Evolutionary conservation across 495 filamentous ascomycete genomes (phyloP), one percentile per base, ranked within the genome.

Genomic region (Tuber magnatum): DNA sequence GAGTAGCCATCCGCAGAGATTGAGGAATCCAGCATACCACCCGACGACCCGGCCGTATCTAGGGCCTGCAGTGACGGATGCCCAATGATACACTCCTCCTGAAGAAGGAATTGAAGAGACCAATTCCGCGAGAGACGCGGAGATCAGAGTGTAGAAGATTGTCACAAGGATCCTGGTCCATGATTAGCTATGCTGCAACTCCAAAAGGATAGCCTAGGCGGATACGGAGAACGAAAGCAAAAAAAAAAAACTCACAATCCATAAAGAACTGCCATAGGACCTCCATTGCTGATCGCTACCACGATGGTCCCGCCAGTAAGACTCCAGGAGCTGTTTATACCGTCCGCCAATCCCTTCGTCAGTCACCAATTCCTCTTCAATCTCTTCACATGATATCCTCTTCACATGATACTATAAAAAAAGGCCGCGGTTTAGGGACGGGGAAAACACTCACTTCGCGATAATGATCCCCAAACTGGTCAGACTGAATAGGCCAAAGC

Each of bases 51-150:
- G 88, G 43, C 92, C 93, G 82, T 90, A 91, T 69, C 85, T 88
- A 1, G 86, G 87, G 3, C 92, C 92, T 8, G 88, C 89, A 0
- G 92, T 92, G 24, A 94, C 87, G 0, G 90, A 89, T 7, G 92
- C 92, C 92, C 92, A 95, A 82, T 95, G 92, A 77, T 94, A 94
- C 2, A 97, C 92, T 56, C 92, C 92, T n/a, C 90, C 91, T 12
- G 90, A 88, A 0, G 91, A 93, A 1, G 92, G 92, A 78, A 95
- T 91, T 1, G 91, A 87, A 1, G 92, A 94, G 18, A 93, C 90
- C 69, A 94, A 86, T 84, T 94, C 88, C 12, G 90, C 88, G 46
- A 92, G 87, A 5, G 88, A 90, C 6, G 88, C 87, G 1, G 86
- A 86, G 48, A 88, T 86, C 40, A 88, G 79, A 76, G 84, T 85